Percentiles rank a stretch among this genome's conserved stretches.
phyloP scores from a whole-genome alignment of 106 monocot species.

The Dendrobium catenatum region DNA sequence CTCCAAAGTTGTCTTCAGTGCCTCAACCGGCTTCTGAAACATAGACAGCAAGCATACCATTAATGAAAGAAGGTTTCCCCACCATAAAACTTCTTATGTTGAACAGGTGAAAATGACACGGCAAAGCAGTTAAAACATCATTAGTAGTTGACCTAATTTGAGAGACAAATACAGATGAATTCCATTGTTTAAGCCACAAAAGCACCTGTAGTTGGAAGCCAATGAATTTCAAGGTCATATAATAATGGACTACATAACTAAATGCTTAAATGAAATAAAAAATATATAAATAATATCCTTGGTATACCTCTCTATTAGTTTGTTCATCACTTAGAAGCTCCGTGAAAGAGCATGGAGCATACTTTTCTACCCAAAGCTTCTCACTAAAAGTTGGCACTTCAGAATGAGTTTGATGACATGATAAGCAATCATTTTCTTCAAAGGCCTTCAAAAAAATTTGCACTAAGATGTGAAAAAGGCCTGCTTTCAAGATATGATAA shows the following conservation, averaged over 20 bases:
- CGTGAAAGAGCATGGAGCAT: constrained; percentile 83
- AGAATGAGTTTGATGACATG: constrained; percentile 9
- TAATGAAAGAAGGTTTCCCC: constrained; percentile 18
- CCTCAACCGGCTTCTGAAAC: no score
- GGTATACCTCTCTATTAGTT: constrained; percentile 82
- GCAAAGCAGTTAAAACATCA: constrained; percentile 79
- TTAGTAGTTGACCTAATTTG: constrained; percentile 71
- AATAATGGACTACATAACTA: not conserved
- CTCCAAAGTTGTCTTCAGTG: no score
- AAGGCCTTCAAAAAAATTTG: constrained; percentile 45
- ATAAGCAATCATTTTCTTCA: constrained; percentile 40
- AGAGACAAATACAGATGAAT: constrained; percentile 89
- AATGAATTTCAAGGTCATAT: not conserved
- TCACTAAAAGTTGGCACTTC: constrained; percentile 27
- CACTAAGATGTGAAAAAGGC: not conserved
- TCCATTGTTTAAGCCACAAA: constrained; percentile 95
- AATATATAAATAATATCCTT: not conserved
- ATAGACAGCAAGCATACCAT: no score
- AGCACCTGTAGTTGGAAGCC: constrained; percentile 44
- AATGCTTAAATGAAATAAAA: not conserved
- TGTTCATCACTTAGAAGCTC: constrained; percentile 94
- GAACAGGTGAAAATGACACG: constrained; percentile 44
- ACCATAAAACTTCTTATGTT: constrained; percentile 34
- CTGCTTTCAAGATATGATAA: not conserved
- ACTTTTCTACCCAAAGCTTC: constrained; percentile 97